A percentile compares a stretch with the other conserved stretches of the same genome.
Evolutionary conservation across 495 filamentous ascomycete genomes (phyloP).

Genomic region (Xylaria curta): DNA sequence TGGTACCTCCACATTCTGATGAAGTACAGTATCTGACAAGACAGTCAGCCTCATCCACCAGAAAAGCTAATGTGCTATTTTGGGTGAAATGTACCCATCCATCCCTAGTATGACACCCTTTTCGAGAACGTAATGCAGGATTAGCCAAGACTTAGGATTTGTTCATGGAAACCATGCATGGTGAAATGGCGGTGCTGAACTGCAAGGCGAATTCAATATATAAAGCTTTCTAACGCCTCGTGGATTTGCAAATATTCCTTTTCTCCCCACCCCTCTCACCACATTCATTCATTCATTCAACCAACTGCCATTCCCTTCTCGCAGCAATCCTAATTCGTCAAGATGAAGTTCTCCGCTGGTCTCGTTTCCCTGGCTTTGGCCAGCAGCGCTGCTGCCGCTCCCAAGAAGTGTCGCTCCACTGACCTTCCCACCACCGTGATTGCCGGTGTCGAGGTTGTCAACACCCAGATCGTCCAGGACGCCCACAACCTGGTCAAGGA

Average conservation of each 20-base stretch:
- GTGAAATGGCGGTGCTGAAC: slow-evolving; percentile 7
- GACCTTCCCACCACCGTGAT: slow-evolving; percentile 27
- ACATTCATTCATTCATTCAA: slow-evolving; percentile 20
- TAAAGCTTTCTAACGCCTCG: slow-evolving; percentile 18
- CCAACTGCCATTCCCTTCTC: neutral
- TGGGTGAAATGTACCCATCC: neutral
- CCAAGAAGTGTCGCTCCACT: slow-evolving; percentile 2
- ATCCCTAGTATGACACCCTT: neutral
- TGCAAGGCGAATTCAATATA: slow-evolving; percentile 15
- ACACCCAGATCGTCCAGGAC: slow-evolving; percentile 44
- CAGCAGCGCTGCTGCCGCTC: slow-evolving; percentile 18
- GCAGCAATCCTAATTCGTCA: slow-evolving; percentile 4
- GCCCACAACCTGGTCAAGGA: slow-evolving; percentile 46
- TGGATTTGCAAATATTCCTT: neutral
- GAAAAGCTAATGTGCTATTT: slow-evolving; percentile 24
- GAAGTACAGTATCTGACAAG: neutral
- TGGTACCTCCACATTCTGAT: slow-evolving; percentile 15
- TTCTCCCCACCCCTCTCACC: slow-evolving; percentile 17
- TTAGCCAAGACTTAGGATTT: neutral
- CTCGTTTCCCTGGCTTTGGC: slow-evolving; percentile 26
- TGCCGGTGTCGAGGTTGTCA: slow-evolving; percentile 44
- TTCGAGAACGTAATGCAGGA: neutral
- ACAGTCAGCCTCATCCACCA: slow-evolving; percentile 26
- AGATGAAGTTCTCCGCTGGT: slow-evolving; percentile 27
- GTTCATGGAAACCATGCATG: neutral